Evolutionary conservation across 2,329 filamentous ascomycete species (phyloP).

Genomic region (Cytospora schulzeri): DNA sequence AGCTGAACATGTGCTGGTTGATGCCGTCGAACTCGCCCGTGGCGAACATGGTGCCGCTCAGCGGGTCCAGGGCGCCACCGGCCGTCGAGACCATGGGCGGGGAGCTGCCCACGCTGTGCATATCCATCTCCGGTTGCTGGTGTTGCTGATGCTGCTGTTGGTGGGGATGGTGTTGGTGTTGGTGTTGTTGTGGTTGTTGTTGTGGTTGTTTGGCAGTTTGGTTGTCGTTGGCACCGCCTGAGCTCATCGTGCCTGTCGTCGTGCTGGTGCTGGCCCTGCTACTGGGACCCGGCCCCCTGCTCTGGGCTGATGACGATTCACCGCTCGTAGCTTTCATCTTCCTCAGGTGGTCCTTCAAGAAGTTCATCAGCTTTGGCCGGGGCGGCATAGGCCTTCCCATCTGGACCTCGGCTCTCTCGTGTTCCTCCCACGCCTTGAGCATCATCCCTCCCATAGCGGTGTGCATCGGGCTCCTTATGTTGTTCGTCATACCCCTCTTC

Average conservation of each 20-base stretch:
- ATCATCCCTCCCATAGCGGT: constrained; percentile 59
- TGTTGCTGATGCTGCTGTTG: constrained; percentile 10
- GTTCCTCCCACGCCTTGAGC: constrained; percentile 64
- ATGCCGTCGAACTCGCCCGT: constrained; percentile 33
- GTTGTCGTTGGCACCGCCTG: constrained; percentile 1
- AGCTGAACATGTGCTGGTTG: constrained; percentile 37
- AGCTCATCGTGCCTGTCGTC: not conserved
- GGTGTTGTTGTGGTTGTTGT: constrained; percentile 23
- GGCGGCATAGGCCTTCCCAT: constrained; percentile 45
- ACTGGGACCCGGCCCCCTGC: constrained; percentile 29
- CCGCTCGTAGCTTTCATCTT: constrained; percentile 29
- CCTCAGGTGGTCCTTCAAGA: constrained; percentile 47
- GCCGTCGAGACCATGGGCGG: constrained; percentile 25
- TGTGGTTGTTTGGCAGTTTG: constrained; percentile 6
- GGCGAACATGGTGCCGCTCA: constrained; percentile 27
- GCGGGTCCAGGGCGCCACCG: constrained; percentile 21
- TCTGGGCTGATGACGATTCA: constrained; percentile 17
- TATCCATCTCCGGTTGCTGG: constrained; percentile 17
- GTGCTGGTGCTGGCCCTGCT: constrained; percentile 21
- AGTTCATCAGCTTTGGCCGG: constrained; percentile 50
- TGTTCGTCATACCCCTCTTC: constrained; percentile 50
- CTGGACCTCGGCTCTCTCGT: constrained; percentile 49
- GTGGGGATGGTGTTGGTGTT: not conserved
- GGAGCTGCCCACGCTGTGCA: constrained; percentile 25
- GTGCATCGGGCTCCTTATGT: constrained; percentile 58